Evolutionary conservation across 169 alveolate species (phyloP), one percentile per base, ranked within the genome.

Genomic region (Plasmodium chabaudi): DNA sequence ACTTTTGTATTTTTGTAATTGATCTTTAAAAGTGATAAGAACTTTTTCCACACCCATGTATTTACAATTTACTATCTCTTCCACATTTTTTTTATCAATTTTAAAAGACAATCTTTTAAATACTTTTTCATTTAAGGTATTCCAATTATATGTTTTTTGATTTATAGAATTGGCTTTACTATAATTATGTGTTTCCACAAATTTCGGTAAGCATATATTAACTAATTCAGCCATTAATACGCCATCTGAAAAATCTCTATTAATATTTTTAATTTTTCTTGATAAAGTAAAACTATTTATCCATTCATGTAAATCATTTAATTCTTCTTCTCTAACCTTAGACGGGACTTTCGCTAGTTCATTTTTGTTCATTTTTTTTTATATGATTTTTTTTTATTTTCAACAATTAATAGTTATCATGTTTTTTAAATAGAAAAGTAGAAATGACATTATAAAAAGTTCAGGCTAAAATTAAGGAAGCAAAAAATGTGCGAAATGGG

Each of bases 181-280:
- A 84, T 88, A 88, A 61, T 88, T 88, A 57, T 88, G 93, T n/a
- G 73, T 68, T 15, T 88, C 93, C n/a, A 88, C 93, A 19, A 88
- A 46, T 39, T 55, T 60, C n/a, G 93, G 93, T 49, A 88, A 42
- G 25, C 88, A 75, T 39, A 65, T 46, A 63, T 49, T 75, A 1
- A 75, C 88, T 13, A 75, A 13, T 51, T 75, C 88, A 6, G 88
- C 88, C 88, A 75, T 75, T 27, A 75, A 63, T 49, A 75, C 88
- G 6, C 88, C 88, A 47, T 75, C 88, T 34, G 88, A 75, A 46
- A 75, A 75, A 61, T 75, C 88, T 75, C 88, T 61, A 55, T 75
- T 61, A 27, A 75, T 34, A 63, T 75, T 75, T 75, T 75, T 75
- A 63, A 75, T 75, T 75, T 75, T 75, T 39, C 88, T 63, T 23